Base-by-base conservation (phyloP, 2,329 filamentous ascomycete species). In the Cytospora schulzeri region DNA sequence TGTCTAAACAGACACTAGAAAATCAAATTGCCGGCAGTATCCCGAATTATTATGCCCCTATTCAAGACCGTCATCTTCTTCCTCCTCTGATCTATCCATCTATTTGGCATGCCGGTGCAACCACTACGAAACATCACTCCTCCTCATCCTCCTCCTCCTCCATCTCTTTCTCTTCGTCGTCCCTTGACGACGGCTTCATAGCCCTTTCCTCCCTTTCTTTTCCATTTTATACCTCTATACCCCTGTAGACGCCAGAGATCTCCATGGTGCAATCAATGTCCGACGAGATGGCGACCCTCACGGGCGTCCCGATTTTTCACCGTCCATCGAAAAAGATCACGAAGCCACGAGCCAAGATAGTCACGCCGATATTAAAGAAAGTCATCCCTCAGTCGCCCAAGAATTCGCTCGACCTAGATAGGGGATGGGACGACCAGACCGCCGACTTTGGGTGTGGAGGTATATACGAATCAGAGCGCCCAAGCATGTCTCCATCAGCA, bases 281-380 rank as follows among this genome's bases (percentile, higher is more conserved):
- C 26, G 54, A 29, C 45, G 57, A 66, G 62, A 80, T 79, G 78
- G 70, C 78, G 54, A 76, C 76, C 28, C 72, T 77, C 54, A 72
- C 74, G 22, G 73, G 70, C 29, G 68, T 75, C 52, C 69, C 72
- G 62, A 74, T 70, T 55, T 71, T 63, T 41, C 41, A 60, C 55
- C 67, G 69, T 62, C 45, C 24, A 3, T 55, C 55, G 38, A 72
- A 72, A 67, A 81, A 78, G 70, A 74, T 77, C 65, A 75, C 78
- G 71, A 86, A 85, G 73, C 71, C 78, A 78, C 79, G 76, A 60
- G 81, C 81, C 69, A 77, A 77, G 65, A 78, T 78, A 65, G 83
- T 86, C 68, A 88, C 87, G 75, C 86, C 86, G 12, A 88, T 88
- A 53, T 76, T 89, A 60, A 87, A 87, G 74, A 88, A 87, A 66